Base-by-base conservation (phyloP, 768 basidiomycete genomes). In the Trametes villosa region DNA sequence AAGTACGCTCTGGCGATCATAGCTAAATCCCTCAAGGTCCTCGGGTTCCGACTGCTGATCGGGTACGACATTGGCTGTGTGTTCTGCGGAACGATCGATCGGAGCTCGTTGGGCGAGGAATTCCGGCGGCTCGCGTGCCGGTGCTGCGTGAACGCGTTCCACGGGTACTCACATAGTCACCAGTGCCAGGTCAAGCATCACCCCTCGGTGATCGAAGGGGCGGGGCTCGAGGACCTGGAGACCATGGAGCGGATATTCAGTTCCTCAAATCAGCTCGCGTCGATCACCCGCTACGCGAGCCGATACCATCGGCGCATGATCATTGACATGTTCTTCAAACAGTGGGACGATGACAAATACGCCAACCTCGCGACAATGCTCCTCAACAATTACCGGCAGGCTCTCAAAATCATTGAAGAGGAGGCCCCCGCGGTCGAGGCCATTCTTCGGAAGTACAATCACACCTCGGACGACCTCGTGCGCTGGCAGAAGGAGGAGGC, bases 341-440 rank as follows among this genome's bases (percentile, higher is more conserved):
- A 71, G n/a, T 76, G 75, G 73, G 73, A 78, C 61, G 57, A 58
- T 4, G 74, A 77, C 12, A 76, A 77, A 57, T 74, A 76, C 56
- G 53, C 57, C 11, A 73, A 74, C 49, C 60, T 75, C 2, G 73
- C 70, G 29, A 63, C 24, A 4, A 58, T 70, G 46, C 40, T 68
- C 12, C 40, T 50, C 55, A 65, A 72, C 41, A 76, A 76, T 49
- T 72, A 72, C 58, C 18, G n/a, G 2, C 74, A 76, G 47, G 72
- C 73, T 2, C 66, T 74, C 29, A 40, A 66, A 0, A 69, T 69
- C 58, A 64, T 76, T 27, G 36, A 70, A 15, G 52, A 40, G 12
- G 53, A 68, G 27, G 31, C 46, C 2, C 12, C 45, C 15, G 48
- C 49, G 9, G 44, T 72, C 20, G 18, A 62, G 6, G 40, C 64